Evolutionary conservation across 2,329 filamentous ascomycete species (phyloP).

Genomic region (Keithomyces neogunnii): DNA sequence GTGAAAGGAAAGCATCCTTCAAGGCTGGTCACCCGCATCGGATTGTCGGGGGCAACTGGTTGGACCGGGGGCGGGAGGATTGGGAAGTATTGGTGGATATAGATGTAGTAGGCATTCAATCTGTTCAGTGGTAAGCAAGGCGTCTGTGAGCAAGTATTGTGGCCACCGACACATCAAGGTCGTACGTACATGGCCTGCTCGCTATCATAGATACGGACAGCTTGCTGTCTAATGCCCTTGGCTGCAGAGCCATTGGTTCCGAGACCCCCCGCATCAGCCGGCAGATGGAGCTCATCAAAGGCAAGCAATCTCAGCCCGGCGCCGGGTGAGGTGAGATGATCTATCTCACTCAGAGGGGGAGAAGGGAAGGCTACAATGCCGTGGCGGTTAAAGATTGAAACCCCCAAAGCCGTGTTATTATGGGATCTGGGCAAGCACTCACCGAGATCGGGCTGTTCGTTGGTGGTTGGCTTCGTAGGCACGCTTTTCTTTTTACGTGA

Average conservation of each 20-base stretch:
- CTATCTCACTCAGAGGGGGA: not conserved
- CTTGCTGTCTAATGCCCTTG: not conserved
- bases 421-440: not conserved
- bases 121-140: not conserved
- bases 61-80: conserved; percentile 1
- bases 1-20: not conserved
- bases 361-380: not conserved
- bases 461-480: not conserved
- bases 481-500: not conserved
- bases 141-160: not conserved
- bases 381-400: not conserved
- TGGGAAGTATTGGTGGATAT: conserved; percentile 2
- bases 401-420: not conserved
- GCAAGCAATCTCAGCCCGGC: not conserved
- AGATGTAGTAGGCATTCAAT: conserved; percentile 5
- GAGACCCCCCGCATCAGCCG: not conserved
- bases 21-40: not conserved
- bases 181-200: not conserved
- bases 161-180: not conserved
- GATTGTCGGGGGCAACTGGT: not conserved
- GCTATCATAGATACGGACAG: not conserved
- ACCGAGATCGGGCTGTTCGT: not conserved
- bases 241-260: not conserved
- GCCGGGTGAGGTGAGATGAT: conserved; percentile 1
- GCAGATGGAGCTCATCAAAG: not conserved